Percentiles rank a stretch among this genome's conserved stretches.
Evolutionary conservation across 1,284 basidiomycete species (phyloP).

Genomic region (Naganishia sp.): DNA sequence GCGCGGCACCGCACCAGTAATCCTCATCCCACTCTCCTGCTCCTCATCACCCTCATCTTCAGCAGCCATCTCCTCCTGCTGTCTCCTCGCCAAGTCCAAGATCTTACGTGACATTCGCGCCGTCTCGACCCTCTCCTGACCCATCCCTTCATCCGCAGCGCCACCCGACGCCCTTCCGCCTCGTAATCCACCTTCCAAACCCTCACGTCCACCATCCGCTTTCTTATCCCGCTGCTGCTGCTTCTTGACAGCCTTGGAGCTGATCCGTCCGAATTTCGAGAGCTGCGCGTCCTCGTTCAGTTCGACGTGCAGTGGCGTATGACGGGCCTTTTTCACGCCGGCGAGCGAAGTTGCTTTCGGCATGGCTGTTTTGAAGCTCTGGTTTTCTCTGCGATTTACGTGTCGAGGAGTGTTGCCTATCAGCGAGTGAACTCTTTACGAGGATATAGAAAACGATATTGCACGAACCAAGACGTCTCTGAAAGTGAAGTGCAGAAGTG

Average conservation of each 20-base stretch:
- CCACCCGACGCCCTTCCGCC: slow-evolving; percentile 4
- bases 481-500: no score
- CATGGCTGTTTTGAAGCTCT: slow-evolving; percentile 37
- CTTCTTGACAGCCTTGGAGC: slow-evolving; percentile 67
- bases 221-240: slow-evolving; percentile 60
- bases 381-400: neutral
- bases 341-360: slow-evolving; percentile 42
- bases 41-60: slow-evolving; percentile 55
- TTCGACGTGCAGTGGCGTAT: slow-evolving; percentile 82
- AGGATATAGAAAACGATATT: no score
- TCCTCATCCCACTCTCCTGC: slow-evolving; percentile 50
- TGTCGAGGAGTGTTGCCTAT: no score
- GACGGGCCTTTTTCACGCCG: slow-evolving; percentile 54
- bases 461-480: no score
- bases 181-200: slow-evolving; percentile 33
- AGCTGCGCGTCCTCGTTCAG: slow-evolving; percentile 72
- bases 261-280: slow-evolving; percentile 74
- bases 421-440: no score
- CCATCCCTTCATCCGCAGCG: slow-evolving; percentile 12
- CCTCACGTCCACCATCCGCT: slow-evolving; percentile 63
- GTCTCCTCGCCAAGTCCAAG: slow-evolving; percentile 86
- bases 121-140: slow-evolving; percentile 68
- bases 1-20: slow-evolving; percentile 43
- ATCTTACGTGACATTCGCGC: slow-evolving; percentile 85
- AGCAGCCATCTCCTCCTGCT: slow-evolving; percentile 84